A percentile compares a stretch with the other conserved stretches of the same genome.
Evolutionary conservation across 805 yeast species (phyloP).

Genomic region (Maudiozyma pseudohumilis): DNA sequence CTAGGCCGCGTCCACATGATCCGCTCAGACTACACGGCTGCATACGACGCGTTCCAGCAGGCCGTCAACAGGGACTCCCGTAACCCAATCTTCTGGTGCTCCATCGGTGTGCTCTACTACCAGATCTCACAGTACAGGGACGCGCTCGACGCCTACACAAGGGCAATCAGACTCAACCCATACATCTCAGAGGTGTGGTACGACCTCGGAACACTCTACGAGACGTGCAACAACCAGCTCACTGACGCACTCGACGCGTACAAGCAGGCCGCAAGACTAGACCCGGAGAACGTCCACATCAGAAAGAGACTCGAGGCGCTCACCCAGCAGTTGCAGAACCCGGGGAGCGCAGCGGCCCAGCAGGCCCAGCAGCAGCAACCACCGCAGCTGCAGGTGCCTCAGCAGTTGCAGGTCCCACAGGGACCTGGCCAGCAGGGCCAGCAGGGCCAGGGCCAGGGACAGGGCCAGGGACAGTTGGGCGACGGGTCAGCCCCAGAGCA

Average conservation of each 20-base stretch:
- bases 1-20: constrained; percentile 96
- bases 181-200: constrained; percentile 98
- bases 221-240: constrained; percentile 92
- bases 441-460: constrained; percentile 4
- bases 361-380: constrained; percentile 8
- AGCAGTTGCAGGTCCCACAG: constrained; percentile 3
- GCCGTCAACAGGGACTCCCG: constrained; percentile 95
- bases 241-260: constrained; percentile 95
- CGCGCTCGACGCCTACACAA: constrained; percentile 93
- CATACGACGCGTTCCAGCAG: constrained; percentile 97
- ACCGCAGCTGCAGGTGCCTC: constrained; percentile 5
- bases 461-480: background rate
- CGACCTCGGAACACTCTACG: constrained; percentile 93
- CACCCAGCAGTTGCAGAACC: constrained; percentile 39
- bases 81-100: constrained; percentile 97
- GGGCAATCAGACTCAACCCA: constrained; percentile 93
- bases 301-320: constrained; percentile 86
- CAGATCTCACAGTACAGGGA: constrained; percentile 94
- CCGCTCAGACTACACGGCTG: constrained; percentile 86
- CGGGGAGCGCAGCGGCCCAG: no score
- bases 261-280: constrained; percentile 89
- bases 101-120: constrained; percentile 90
- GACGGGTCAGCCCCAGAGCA: constrained; percentile 6
- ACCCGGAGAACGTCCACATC: constrained; percentile 89
- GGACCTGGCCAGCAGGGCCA: constrained; percentile 6